These are phyloP conservation scores for Pulveroboletus sp. DNA, from an alignment of 768 basidiomycete species.

Conservation along the genomic window DNA sequence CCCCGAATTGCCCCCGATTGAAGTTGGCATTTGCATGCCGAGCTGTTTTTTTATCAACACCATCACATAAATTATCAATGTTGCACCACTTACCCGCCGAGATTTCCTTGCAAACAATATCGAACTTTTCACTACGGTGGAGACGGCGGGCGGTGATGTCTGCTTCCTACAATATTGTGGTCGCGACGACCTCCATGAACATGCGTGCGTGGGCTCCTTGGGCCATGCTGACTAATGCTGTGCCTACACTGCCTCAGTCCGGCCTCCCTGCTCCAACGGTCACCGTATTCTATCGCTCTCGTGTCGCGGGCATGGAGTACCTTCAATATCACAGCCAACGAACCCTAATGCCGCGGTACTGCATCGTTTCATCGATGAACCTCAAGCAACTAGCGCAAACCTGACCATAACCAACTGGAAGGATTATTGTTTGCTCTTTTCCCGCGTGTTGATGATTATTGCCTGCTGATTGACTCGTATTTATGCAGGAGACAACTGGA, in stretches of 20 bases:
- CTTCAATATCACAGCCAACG: conserved; percentile 48
- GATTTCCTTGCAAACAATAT: conserved; percentile 46
- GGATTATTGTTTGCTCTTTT: conserved; percentile 46
- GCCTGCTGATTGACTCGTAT: conserved; percentile 6
- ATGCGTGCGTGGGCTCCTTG: no score
- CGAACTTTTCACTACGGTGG: conserved; percentile 49
- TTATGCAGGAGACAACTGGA: conserved; percentile 45
- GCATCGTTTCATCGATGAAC: conserved; percentile 45
- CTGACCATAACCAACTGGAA: conserved; percentile 50
- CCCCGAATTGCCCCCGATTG: no score
- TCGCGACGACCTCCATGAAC: no score
- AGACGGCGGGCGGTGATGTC: no score
- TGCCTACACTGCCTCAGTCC: no score
- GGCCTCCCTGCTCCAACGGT: no score
- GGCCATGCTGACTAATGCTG: no score
- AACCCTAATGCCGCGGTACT: conserved; percentile 53
- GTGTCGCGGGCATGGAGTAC: conserved; percentile 46
- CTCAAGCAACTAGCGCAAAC: conserved; percentile 18
- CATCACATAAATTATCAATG: no score
- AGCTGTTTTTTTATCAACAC: no score
- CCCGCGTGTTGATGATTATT: background rate
- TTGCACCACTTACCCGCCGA: conserved; percentile 53
- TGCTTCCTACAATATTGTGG: no score
- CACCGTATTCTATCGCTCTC: conserved; percentile 35
- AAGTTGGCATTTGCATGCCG: no score